Evolutionary conservation across 495 filamentous ascomycete species (phyloP).

Genomic region (Geoglossum glabrum): DNA sequence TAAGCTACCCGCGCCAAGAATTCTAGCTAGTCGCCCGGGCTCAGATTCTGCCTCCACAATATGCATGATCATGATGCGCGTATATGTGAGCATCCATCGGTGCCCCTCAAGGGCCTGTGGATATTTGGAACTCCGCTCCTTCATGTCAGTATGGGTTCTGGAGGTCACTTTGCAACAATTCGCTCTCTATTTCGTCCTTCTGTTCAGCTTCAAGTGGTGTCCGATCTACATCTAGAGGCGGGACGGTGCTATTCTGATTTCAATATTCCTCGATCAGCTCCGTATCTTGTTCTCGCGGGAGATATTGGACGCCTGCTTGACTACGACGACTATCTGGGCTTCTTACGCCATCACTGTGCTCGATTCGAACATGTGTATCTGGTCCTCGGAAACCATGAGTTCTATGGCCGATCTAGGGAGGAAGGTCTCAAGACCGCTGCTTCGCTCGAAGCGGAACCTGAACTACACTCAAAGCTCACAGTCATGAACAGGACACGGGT

Average conservation of each 20-base stretch:
- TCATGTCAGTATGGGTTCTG: not conserved
- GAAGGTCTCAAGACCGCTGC: conserved; percentile 23
- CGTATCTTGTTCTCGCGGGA: conserved; percentile 34
- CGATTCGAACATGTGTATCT: conserved; percentile 29
- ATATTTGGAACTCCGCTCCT: not conserved
- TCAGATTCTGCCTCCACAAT: no score
- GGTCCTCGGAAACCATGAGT: conserved; percentile 39
- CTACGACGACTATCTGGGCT: conserved; percentile 29
- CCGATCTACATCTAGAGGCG: conserved; percentile 38
- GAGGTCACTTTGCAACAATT: not conserved
- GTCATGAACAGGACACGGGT: conserved; percentile 25
- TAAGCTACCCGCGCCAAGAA: no score
- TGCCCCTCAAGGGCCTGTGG: no score
- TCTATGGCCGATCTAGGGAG: conserved; percentile 25
- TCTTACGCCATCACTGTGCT: conserved; percentile 26
- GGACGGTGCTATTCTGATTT: conserved; percentile 29
- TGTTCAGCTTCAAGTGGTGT: conserved; percentile 28
- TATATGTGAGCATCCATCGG: no score
- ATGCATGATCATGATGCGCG: no score
- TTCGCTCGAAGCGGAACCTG: conserved; percentile 24
- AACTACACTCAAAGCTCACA: conserved; percentile 23
- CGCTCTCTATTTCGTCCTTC: not conserved
- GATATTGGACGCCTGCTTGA: conserved; percentile 35
- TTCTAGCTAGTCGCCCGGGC: no score
- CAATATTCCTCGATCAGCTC: conserved; percentile 24